Conservation (phyloP, 2,329 filamentous ascomycete species). For the Lasiodiplodia theobromae region DNA sequence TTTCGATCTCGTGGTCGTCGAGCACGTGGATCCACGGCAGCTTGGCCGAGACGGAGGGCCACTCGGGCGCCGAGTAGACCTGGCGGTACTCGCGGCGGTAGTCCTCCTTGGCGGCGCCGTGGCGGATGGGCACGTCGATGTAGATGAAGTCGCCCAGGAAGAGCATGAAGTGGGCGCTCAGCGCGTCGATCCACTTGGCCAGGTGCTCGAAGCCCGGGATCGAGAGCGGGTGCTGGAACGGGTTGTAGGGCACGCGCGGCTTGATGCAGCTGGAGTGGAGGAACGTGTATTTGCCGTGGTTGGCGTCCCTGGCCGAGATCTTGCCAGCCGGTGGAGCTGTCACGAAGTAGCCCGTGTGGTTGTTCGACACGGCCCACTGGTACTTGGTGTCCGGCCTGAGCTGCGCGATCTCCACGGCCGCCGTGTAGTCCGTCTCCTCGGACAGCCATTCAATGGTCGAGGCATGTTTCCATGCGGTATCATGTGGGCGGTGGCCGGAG, state of each 20-base stretch:
- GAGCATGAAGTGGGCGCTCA: slow-evolving; percentile 76
- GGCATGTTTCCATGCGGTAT: slow-evolving; percentile 71
- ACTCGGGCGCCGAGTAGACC: slow-evolving; percentile 95
- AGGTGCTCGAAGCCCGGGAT: slow-evolving; percentile 83
- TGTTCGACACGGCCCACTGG: slow-evolving; percentile 85
- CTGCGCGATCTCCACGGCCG: slow-evolving; percentile 70
- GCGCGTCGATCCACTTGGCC: slow-evolving; percentile 71
- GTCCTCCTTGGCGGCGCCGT: slow-evolving; percentile 74
- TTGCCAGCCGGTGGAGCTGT: slow-evolving; percentile 76
- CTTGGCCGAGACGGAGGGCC: slow-evolving; percentile 75
- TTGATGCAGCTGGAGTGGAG: slow-evolving; percentile 93
- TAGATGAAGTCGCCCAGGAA: slow-evolving; percentile 89
- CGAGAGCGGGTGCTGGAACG: slow-evolving; percentile 79
- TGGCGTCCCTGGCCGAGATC: slow-evolving; percentile 58
- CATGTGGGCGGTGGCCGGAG: slow-evolving; percentile 58
- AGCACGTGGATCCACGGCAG: slow-evolving; percentile 98
- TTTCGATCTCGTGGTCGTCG: slow-evolving; percentile 95
- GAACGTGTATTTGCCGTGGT: slow-evolving; percentile 82
- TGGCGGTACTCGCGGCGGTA: slow-evolving; percentile 93
- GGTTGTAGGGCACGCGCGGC: slow-evolving; percentile 86
- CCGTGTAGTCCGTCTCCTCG: slow-evolving; percentile 84
- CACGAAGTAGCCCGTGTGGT: slow-evolving; percentile 81
- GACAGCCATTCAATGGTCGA: slow-evolving; percentile 70
- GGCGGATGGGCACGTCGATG: slow-evolving; percentile 82
- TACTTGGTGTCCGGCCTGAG: slow-evolving; percentile 77